phyloP scores from a whole-genome alignment of 306 rosid species.

The barrel medic (Medicago truncatula) region MtrunA17r5.0-ANR NC_053044.1:42404001-42404500 shows the following conservation, averaged over 20 bases:
- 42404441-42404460: slow-evolving; percentile 47
- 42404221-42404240: slow-evolving; percentile 8
- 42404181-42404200: background rate
- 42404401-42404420: slow-evolving; percentile 51
- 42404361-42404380: background rate
- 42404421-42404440: slow-evolving; percentile 41
- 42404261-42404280: background rate
- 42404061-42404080: no score
- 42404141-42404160: background rate
- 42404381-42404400: slow-evolving; percentile 35
- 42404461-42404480: slow-evolving; percentile 47
- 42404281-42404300: background rate
- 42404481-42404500: slow-evolving; percentile 47
- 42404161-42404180: no score
- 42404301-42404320: background rate
- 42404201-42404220: background rate
- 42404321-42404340: background rate
- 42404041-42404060: no score
- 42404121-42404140: background rate
- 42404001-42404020: no score
- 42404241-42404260: slow-evolving; percentile 7
- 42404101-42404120: background rate
- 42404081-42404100: background rate
- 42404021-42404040: no score
- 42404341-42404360: background rate